Evolutionary conservation across 106 monocot genomes (phyloP), one percentile per base, ranked within the genome.

Genomic region (Narthecium ossifragum): DNA sequence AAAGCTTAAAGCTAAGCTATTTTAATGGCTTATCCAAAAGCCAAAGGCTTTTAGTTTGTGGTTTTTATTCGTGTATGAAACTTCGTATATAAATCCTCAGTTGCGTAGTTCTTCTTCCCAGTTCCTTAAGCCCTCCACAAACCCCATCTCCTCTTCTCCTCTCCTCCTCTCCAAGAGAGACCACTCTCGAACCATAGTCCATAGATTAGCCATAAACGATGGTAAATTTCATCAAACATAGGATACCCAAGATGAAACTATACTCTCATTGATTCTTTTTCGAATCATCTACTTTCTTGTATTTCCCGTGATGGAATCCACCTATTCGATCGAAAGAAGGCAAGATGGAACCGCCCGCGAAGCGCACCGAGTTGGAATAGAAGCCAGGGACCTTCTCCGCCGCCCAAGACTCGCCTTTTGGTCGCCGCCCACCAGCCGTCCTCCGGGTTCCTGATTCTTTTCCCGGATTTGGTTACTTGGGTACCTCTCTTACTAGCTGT

Each of bases 381-480:
- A 22, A 24, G 23, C 20, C 22, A 32, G 39, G 22, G 21, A 37
- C 2, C 31, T 8, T 5, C 58, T 36, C 32, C 58, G 37, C 32
- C 58, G 38, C 23, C 58, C 58, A 22, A 32, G 58, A 20, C 38
- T 25, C 37, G n/a, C 58, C 11, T 38, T 58, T 23, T 58, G 58
- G 58, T 37, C 58, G 4, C 38, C 37, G 4, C 33, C 58, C 37
- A 58, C 58, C 18, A 58, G 13, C 36, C 58, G 58, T 38, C 58
- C 58, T 21, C 58, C 58, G 10, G 58, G 58, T 22, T 58, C 58
- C 31, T 58, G 58, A 58, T 20, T 58, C 33, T 12, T 20, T 38
- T 38, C 25, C 23, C 37, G 9, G 18, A 18, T 37, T 38, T 37
- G 3, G 3, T 58, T 38, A 38, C 10, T 58, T 34, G n/a, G 24